phyloP scores from a whole-genome alignment of 257 asterid species.

The Solanum okadae region DNA sequence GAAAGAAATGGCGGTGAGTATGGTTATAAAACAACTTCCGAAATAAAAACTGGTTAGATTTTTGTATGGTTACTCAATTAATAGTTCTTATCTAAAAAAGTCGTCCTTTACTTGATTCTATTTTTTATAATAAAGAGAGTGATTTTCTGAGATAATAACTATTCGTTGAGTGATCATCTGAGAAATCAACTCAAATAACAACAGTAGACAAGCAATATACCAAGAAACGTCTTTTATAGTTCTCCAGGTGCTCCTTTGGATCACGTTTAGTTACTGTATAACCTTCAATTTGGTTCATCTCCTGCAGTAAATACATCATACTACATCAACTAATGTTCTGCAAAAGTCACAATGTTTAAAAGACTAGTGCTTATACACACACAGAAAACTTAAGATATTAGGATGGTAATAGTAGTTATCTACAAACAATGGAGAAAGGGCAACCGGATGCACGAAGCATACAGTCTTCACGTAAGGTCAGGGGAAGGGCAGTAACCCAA shows the following conservation, averaged over 20 bases:
- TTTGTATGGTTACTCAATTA: not conserved
- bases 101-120: not conserved
- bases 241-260: constrained; percentile 52
- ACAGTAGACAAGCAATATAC: constrained; percentile 6
- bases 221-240: constrained; percentile 49
- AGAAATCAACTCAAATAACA: not conserved
- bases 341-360: not conserved
- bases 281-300: constrained; percentile 73
- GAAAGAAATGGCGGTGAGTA: not conserved
- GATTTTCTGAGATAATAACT: not conserved
- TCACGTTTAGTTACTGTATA: constrained; percentile 54
- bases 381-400: not conserved
- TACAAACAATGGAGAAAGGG: not conserved
- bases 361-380: not conserved
- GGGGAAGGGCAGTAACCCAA: not conserved
- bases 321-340: not conserved
- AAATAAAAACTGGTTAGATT: not conserved
- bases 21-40: not conserved
- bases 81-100: not conserved
- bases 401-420: not conserved
- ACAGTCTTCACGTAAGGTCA: not conserved
- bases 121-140: not conserved
- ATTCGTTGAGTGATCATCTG: not conserved
- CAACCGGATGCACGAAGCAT: not conserved
- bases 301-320: constrained; percentile 28